Conservation (phyloP, 768 basidiomycete genomes). For the Leucogyrophana mollusca region DNA sequence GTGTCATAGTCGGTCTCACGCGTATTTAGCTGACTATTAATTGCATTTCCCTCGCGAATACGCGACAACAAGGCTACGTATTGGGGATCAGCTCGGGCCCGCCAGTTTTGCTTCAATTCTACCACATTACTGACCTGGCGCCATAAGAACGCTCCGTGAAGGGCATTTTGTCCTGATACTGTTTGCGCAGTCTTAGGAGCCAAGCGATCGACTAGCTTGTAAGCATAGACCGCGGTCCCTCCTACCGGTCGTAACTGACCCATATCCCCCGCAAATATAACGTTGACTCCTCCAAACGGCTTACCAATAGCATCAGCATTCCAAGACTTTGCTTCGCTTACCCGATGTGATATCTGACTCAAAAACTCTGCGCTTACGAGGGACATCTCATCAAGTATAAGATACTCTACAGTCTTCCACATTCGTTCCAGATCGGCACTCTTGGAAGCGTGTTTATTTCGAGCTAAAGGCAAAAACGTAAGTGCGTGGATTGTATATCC, state of each 20-base stretch:
- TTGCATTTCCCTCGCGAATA: too few species aligned
- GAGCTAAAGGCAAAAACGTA: slow-evolving; percentile 8
- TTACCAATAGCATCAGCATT: not conserved
- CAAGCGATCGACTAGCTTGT: not conserved
- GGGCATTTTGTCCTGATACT: not conserved
- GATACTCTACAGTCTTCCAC: not conserved
- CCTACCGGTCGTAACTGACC: not conserved
- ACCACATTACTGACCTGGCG: not conserved
- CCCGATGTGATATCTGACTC: not conserved
- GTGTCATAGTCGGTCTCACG: too few species aligned
- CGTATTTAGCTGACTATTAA: too few species aligned
- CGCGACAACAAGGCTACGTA: too few species aligned
- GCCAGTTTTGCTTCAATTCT: not conserved
- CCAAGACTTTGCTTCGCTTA: not conserved
- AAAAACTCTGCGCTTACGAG: not conserved
- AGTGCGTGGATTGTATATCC: slow-evolving; percentile 30
- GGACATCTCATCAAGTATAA: not conserved
- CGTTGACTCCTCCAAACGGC: not conserved
- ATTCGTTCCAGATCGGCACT: slow-evolving; percentile 3
- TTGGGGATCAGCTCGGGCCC: too few species aligned
- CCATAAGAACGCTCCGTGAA: not conserved
- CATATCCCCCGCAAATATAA: not conserved
- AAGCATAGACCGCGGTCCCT: not conserved
- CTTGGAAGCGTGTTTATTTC: slow-evolving; percentile 9
- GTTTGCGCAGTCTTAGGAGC: not conserved